Conservation (phyloP, 2,329 filamentous ascomycete genomes). For the Akanthomyces lecanii region DNA sequence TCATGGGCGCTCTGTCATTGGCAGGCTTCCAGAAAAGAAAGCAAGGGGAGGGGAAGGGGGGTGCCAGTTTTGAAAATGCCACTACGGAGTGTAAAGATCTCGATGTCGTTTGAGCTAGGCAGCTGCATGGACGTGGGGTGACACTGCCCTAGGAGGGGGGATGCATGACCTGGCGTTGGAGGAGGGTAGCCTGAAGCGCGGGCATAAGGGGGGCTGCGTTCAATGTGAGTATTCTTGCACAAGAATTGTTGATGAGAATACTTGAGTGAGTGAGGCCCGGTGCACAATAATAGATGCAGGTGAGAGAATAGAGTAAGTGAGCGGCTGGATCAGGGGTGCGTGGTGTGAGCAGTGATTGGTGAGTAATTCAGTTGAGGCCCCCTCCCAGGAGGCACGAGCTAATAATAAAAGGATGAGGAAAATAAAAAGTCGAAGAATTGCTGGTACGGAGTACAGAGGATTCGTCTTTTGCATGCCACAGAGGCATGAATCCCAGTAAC, state of each 20-base stretch:
- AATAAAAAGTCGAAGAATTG: not conserved
- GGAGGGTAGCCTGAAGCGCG: too few species aligned
- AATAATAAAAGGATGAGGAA: not conserved
- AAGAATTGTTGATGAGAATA: too few species aligned
- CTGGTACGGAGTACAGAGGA: not conserved
- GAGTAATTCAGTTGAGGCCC: not conserved
- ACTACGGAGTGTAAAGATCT: not conserved
- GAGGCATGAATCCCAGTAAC: slow-evolving; percentile 1
- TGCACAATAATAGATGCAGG: too few species aligned
- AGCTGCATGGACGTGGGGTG: not conserved
- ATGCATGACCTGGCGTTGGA: too few species aligned
- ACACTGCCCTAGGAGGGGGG: too few species aligned
- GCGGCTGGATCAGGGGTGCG: too few species aligned
- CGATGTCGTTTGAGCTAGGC: not conserved
- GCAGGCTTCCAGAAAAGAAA: not conserved
- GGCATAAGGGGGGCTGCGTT: too few species aligned
- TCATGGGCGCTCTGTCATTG: not conserved
- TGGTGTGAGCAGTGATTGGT: too few species aligned
- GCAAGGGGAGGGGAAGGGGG: not conserved
- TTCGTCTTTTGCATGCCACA: slow-evolving; percentile 3
- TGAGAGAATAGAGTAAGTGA: too few species aligned
- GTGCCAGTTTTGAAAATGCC: not conserved
- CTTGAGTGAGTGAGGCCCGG: too few species aligned
- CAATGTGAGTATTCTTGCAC: too few species aligned
- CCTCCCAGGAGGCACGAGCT: not conserved